Base-by-base conservation (phyloP, 805 yeast species). In the Blastobotrys robertii region DNA sequence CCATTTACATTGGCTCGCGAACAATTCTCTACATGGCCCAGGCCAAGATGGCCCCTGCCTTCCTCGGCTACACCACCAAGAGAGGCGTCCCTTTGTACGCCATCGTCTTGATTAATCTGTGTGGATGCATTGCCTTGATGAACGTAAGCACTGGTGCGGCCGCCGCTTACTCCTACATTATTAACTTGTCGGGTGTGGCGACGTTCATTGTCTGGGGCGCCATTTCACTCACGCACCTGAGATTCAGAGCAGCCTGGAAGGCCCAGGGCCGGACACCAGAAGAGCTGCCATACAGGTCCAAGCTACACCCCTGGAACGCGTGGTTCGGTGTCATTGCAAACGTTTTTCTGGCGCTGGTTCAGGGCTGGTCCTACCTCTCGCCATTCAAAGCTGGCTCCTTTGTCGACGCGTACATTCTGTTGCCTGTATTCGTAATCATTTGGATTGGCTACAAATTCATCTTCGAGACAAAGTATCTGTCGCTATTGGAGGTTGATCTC, bases 151-250 rank as follows among this genome's bases (percentile, higher is more conserved):
- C 79, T 5, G 81, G 83, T 43, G 77, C 83, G 1, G 70, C 79
- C 2, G 56, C 64, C 32, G 84, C 84, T 2, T 79, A 77, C 60
- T 56, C 51, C 30, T 79, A 79, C 55, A 76, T 78, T 51, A 77
- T 77, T 38, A 76, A 74, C 52, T 60, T 79, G 36, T 69, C 81
- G 2, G 84, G 85, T 46, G 81, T 80, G 15, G 76, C 81, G 1
- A 76, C 78, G 2, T 80, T 79, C 45, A 67, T 79, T 39, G 84
- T 78, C 2, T 79, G 85, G 86, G 80, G 78, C 6, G 62, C 70
- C 9, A 73, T 79, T 19, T 69, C 77, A 14, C 64, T 70, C 39
- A 68, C 73, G 31, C 84, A 80, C 48, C 45, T 78, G 12, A 62
- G 83, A 36, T 77, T 79, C 56, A 68, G 85, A 50, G 49, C 49